Conservation (phyloP, 495 filamentous ascomycete genomes). For the Ramalina peruviana region DNA sequence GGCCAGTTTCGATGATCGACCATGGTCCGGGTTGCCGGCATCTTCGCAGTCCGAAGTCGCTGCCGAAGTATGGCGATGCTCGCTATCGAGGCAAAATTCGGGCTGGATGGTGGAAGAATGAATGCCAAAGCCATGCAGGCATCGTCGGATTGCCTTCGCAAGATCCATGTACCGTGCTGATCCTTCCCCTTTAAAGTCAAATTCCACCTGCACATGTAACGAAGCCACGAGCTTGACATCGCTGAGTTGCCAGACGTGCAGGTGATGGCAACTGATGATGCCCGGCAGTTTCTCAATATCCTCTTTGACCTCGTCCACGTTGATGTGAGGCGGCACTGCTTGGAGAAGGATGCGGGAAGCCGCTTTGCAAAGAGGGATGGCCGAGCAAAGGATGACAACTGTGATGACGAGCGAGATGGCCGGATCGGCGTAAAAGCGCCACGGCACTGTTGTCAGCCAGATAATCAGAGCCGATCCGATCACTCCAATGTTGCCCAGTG, state of each 20-base stretch:
- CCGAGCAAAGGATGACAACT: conserved; percentile 79
- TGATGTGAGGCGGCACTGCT: conserved; percentile 76
- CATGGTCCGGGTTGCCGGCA: conserved; percentile 19
- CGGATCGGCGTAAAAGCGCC: conserved; percentile 74
- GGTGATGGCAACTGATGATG: conserved; percentile 77
- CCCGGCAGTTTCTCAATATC: conserved; percentile 78
- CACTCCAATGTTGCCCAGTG: conserved; percentile 91
- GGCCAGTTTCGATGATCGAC: conserved; percentile 17
- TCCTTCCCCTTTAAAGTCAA: conserved; percentile 55
- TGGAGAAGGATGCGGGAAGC: conserved; percentile 90
- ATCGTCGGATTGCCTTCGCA: conserved; percentile 61
- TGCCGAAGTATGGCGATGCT: conserved; percentile 23
- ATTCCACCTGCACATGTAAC: conserved; percentile 79
- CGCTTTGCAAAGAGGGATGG: conserved; percentile 83
- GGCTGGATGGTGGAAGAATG: conserved; percentile 98
- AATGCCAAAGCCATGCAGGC: conserved; percentile 89
- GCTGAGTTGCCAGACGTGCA: conserved; percentile 95
- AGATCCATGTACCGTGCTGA: conserved; percentile 81
- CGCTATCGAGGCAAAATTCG: conserved; percentile 59
- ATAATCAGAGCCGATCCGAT: conserved; percentile 87
- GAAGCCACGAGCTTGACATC: conserved; percentile 87
- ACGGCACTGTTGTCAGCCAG: conserved; percentile 62
- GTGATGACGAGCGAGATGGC: conserved; percentile 94
- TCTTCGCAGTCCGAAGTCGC: conserved; percentile 7
- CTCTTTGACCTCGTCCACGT: conserved; percentile 77